A percentile compares a stretch with the other conserved stretches of the same genome.
Conservation (phyloP, 2,329 filamentous ascomycete genomes). For the Arthrobotrys entomopaga region DNA sequence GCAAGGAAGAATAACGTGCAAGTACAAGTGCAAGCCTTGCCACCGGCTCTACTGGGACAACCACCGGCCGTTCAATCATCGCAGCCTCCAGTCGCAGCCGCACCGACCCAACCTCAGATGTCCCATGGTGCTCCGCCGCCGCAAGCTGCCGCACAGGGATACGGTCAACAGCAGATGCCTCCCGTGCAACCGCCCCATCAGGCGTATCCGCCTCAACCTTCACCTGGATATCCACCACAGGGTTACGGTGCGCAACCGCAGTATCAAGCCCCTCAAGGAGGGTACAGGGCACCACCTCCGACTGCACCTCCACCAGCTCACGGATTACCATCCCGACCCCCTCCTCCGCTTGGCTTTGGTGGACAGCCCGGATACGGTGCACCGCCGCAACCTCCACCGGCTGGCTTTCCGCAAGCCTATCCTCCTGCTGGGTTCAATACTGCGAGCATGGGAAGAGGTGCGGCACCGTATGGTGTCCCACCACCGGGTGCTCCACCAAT, state of each 20-base stretch:
- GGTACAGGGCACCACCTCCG: conserved; percentile 55
- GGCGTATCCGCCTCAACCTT: conserved; percentile 58
- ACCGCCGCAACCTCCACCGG: conserved; percentile 68
- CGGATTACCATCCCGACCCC: conserved; percentile 58
- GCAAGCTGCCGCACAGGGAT: conserved; percentile 40
- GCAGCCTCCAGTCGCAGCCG: conserved; percentile 58
- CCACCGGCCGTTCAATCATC: conserved; percentile 58
- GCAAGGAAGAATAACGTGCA: conserved; percentile 94
- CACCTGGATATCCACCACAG: conserved; percentile 49
- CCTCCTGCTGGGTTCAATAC: conserved; percentile 45
- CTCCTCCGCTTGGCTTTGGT: conserved; percentile 57
- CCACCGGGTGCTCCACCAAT: conserved; percentile 49
- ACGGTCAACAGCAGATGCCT: conserved; percentile 46
- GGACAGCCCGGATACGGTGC: conserved; percentile 61
- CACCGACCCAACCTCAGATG: conserved; percentile 63
- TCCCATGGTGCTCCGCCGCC: conserved; percentile 62
- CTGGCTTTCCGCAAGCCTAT: conserved; percentile 61
- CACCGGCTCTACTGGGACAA: conserved; percentile 74
- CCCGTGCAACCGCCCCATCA: conserved; percentile 33
- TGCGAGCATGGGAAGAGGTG: conserved; percentile 45
- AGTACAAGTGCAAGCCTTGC: conserved; percentile 79
- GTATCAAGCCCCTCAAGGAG: conserved; percentile 56
- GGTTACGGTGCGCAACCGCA: conserved; percentile 32
- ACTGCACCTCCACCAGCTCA: conserved; percentile 56
- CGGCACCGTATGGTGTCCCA: conserved; percentile 39